Percentiles rank a stretch among this genome's conserved stretches.
These are phyloP conservation scores for Parietichytrium sp. DNA, from an alignment of 108 stramenopile genomes.

Conservation along the genomic window DNA sequence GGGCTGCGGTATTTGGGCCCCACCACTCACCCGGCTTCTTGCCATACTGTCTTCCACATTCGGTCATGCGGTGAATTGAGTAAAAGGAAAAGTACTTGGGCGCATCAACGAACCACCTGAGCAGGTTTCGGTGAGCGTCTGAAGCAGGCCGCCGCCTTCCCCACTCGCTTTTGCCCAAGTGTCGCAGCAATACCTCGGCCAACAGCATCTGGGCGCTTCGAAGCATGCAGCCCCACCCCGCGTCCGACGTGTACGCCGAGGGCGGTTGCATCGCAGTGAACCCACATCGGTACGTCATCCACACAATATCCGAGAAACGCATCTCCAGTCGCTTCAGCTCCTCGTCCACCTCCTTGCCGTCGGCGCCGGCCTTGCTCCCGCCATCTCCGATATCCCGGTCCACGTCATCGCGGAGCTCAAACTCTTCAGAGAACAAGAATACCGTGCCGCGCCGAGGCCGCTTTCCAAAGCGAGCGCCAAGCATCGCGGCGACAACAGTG, in stretches of 20 bases:
- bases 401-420: too few species aligned
- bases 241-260: conserved; percentile 77
- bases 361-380: too few species aligned
- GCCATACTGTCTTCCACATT: conserved; percentile 57
- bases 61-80: conserved; percentile 54
- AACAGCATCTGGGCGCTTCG: conserved; percentile 94
- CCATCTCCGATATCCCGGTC: too few species aligned
- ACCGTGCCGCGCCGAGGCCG: too few species aligned
- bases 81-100: conserved; percentile 46
- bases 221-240: conserved; percentile 99
- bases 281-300: conserved; percentile 62
- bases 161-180: conserved; percentile 43
- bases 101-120: conserved; percentile 50
- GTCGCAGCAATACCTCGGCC: conserved; percentile 72
- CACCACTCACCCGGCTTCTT: conserved; percentile 66
- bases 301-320: conserved; percentile 30
- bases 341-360: too few species aligned
- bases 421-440: too few species aligned
- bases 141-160: conserved; percentile 48
- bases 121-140: conserved; percentile 41
- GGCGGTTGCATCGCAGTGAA: conserved; percentile 75
- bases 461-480: too few species aligned
- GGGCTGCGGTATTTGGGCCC: conserved; percentile 56
- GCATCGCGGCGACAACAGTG: too few species aligned
- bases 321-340: too few species aligned